Base-by-base conservation (phyloP, 139 green algal species). In the Picochlorum sp. region DNA sequence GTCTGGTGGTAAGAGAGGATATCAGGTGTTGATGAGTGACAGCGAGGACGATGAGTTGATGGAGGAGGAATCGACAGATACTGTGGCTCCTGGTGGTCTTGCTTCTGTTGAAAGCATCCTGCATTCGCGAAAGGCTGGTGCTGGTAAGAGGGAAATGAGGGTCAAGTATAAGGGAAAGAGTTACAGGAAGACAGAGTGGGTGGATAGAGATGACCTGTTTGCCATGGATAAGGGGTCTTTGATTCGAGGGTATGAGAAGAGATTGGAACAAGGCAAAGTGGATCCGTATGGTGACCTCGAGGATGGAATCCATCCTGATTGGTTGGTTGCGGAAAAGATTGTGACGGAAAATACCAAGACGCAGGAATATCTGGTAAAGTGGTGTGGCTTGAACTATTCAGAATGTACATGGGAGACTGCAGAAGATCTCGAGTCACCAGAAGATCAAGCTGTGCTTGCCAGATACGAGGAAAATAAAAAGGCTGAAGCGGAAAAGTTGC, bases 391-490 rank as follows among this genome's bases (percentile, higher is more conserved):
- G 57, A 76, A 81, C 45, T 92, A 96, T 68, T 41, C 20, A 0
- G 84, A 91, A 50, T n/a, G 66, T 44, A 96, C 87, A 3, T 96
- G 88, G 88, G 86, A 94, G 71, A 26, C 30, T 1, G 72, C 71
- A 49, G 45, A 65, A 9, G 72, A 77, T 44, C 38, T 95, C 14
- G 55, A 49, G 1, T 76, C 64, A 77, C 54, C 60, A 58, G 15
- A 41, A 4, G 13, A 8, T 52, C 16, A 28, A 30, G 16, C 7
- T 23, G 31, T 6, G 9, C 7, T 59, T 18, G 34, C 66, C 26
- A 38, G 34, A 7, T 82, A 60, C 44, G 37, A 73, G 28, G 31
- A 54, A 18, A 49, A 54, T 44, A 57, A 70, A 37, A 57, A 60
- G 51, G 41, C 55, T 4, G 44, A 50, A 2, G n/a, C n/a, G 13